Evolutionary conservation across 225 moss, liverwort and hornwort genomes (phyloP).

Genomic region (Physcomitrium patens): DNA sequence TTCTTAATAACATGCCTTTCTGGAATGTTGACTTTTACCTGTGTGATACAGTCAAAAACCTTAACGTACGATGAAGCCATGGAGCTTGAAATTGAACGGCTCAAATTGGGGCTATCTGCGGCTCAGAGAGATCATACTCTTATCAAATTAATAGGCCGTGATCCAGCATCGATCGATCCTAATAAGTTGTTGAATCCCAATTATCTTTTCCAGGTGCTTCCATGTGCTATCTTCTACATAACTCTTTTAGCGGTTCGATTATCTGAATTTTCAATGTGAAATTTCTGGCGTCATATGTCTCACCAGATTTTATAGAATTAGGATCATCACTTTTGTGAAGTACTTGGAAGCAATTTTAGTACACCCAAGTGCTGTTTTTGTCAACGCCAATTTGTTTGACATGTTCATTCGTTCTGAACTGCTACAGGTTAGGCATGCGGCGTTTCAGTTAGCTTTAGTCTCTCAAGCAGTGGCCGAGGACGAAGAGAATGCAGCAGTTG

Average conservation of each 20-base stretch:
- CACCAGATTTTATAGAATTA: neutral
- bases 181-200: slow-evolving; percentile 62
- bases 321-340: slow-evolving; percentile 1
- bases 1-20: slow-evolving; percentile 15
- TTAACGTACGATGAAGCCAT: slow-evolving; percentile 77
- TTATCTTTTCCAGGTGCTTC: slow-evolving; percentile 67
- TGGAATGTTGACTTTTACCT: slow-evolving; percentile 18
- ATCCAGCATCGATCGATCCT: slow-evolving; percentile 90
- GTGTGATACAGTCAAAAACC: slow-evolving; percentile 53
- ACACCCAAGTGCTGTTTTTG: neutral
- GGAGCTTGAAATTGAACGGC: slow-evolving; percentile 84
- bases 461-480: slow-evolving; percentile 69
- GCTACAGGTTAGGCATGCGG: slow-evolving; percentile 68
- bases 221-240: slow-evolving; percentile 14
- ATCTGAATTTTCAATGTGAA: slow-evolving; percentile 2
- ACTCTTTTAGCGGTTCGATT: neutral
- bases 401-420: slow-evolving; percentile 14
- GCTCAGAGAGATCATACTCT: slow-evolving; percentile 83
- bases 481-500: slow-evolving; percentile 59
- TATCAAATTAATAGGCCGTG: slow-evolving; percentile 66
- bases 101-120: slow-evolving; percentile 81
- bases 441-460: slow-evolving; percentile 55
- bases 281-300: neutral
- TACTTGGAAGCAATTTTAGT: neutral
- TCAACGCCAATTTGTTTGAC: neutral